Percentiles rank a stretch among this genome's conserved stretches.
phyloP scores from a whole-genome alignment of 345 rosid species.

The Boechera divaricarpa region DNA sequence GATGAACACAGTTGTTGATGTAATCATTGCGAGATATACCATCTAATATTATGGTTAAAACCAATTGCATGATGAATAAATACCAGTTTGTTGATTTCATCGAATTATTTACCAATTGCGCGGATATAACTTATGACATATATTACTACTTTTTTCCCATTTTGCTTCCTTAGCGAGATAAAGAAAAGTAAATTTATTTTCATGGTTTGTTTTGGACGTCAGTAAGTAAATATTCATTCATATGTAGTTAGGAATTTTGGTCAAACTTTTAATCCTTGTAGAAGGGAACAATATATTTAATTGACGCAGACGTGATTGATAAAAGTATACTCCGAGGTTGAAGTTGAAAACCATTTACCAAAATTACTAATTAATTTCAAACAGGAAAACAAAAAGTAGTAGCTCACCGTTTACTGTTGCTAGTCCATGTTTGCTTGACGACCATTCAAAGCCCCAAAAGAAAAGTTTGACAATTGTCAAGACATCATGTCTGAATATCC shows the following conservation, averaged over 20 bases:
- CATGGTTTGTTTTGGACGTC: background rate
- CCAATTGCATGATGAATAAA: background rate
- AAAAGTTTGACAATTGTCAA: background rate
- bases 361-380: background rate
- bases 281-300: background rate
- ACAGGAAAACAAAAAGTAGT: background rate
- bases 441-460: slow-evolving; percentile 36
- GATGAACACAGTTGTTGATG: background rate
- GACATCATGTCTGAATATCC: slow-evolving; percentile 15
- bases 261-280: slow-evolving; percentile 23
- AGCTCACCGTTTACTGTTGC: slow-evolving; percentile 39
- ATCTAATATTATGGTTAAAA: background rate
- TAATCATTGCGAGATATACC: background rate
- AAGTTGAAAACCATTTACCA: background rate
- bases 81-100: background rate
- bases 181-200: background rate
- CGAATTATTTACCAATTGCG: background rate
- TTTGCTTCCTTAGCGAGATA: background rate
- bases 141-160: background rate
- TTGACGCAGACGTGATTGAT: slow-evolving; percentile 30
- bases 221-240: background rate
- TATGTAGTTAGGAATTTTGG: slow-evolving; percentile 1
- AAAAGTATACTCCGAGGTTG: slow-evolving; percentile 8
- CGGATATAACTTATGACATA: slow-evolving; percentile 9
- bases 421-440: slow-evolving; percentile 44